Evolutionary conservation across 2,329 filamentous ascomycete species (phyloP), one percentile per base, ranked within the genome.

Genomic region (Trichoderma brevicompactum): DNA sequence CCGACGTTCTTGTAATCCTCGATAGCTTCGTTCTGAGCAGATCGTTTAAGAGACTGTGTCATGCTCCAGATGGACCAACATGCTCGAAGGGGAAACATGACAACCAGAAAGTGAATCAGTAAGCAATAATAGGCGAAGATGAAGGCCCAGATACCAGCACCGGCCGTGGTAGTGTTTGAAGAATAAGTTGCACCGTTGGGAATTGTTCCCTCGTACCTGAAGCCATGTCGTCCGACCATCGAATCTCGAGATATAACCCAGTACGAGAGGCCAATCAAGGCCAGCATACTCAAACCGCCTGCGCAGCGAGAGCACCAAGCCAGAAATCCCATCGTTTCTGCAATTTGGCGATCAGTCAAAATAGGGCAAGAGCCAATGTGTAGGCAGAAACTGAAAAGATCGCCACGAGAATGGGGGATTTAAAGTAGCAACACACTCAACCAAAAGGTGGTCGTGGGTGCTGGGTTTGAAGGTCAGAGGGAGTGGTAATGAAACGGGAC

Each of bases 51-150:
- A 67, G 77, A 79, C 32, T 76, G 76, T 15, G 85, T 86, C 62
- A 89, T 80, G 71, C 83, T 82, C 79, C 83, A 84, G 58, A 89
- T 81, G 15, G 86, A 83, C 79, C 82, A 89, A 75, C 83, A 86
- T 28, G 87, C 85, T 66, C 88, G 83, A 6, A 88, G 72, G 23
- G 87, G 86, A 70, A 91, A 91, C 38, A 82, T 74, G 68, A 86
- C 84, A 70, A 89, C 87, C 62, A 90, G 79, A 62, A 87, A 65
- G 74, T 92, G 89, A 64, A 91, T 83, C 40, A 89, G 73, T 17
- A 91, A 78, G 60, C 84, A 87, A 76, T 91, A 92, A 71, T 86
- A 87, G 56, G 87, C 82, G 71, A 89, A 89, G 36, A 86, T 38
- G 55, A 80, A 74, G 13, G 84, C 85, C 79, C 79, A 85, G 54